A percentile compares a stretch with the other conserved stretches of the same genome.
phyloP scores from a whole-genome alignment of 768 basidiomycete species.

The Pholiota microspora region DNA sequence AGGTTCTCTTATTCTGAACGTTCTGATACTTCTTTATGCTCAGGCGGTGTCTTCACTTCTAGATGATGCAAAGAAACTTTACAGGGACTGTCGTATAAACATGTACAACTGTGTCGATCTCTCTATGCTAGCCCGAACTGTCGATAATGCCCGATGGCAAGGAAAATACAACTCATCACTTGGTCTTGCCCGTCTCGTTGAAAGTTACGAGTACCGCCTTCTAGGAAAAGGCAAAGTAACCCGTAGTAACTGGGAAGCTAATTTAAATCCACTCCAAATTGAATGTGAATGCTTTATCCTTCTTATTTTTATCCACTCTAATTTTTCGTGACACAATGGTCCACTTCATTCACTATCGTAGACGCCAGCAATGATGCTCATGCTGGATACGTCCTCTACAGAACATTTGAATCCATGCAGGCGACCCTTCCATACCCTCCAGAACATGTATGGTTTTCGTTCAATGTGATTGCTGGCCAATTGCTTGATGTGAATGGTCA shows the following conservation, averaged over 20 bases:
- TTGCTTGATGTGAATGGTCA: conserved; percentile 42
- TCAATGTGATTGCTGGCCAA: conserved; percentile 48
- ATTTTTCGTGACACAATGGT: background rate
- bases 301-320: conserved; percentile 2
- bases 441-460: conserved; percentile 50
- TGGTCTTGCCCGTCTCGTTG: conserved; percentile 64
- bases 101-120: conserved; percentile 64
- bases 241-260: conserved; percentile 68
- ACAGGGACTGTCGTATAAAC: conserved; percentile 43
- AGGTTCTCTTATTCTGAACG: conserved; percentile 35
- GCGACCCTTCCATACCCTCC: conserved; percentile 30
- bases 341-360: conserved; percentile 20
- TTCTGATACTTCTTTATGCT: conserved; percentile 8
- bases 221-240: conserved; percentile 60
- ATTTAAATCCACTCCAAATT: conserved; percentile 43
- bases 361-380: conserved; percentile 77
- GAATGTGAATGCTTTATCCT: conserved; percentile 48
- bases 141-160: conserved; percentile 72
- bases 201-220: conserved; percentile 50
- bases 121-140: conserved; percentile 63
- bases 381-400: conserved; percentile 56
- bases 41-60: conserved; percentile 11
- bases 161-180: conserved; percentile 61
- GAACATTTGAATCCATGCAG: conserved; percentile 43
- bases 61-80: conserved; percentile 73